Evolutionary conservation across 805 yeast genomes (phyloP), one percentile per base, ranked within the genome.

Genomic region (Wickerhamomyces canadensis): DNA sequence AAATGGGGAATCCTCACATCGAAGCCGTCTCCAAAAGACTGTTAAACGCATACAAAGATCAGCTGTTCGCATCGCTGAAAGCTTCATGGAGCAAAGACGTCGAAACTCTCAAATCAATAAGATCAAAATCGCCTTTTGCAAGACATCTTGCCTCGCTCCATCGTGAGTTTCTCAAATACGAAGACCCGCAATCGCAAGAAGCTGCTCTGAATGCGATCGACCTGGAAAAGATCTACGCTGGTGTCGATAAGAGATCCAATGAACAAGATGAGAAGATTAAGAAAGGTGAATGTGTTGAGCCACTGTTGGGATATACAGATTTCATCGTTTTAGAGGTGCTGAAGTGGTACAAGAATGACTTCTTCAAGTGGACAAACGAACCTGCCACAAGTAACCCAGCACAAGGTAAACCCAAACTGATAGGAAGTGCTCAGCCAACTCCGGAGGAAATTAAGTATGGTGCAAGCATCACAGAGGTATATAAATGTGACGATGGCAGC

Each of bases 341-440:
- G 12, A 59, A 67, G 33, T 83, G 86, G 80, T 91, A 81, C 64
- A 87, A 86, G 48, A 65, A 78, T 27, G 80, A 76, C 28, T 88
- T 85, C 62, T 91, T 91, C 62, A 65, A 61, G 19, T 91, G 98
- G 98, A 79, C 85, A 8, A 82, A 83, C 49, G 69, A 70, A 26
- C 87, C 93, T 0, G 55, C 64, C 10, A 85, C 96, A 47, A 35
- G 35, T 0, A 84, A 95, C 10, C 23, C 23, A 55, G 68, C 65
- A 0, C 59, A 60, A 17, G 54, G 53, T 3, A 54, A 58, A 15
- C 65, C 70, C 21, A 66, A 41, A 3, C 43, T 55, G 0, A 37
- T 59, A 0, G 76, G 78, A 0, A 54, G 61, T 0, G 58, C 59
- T 1, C 49, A 61, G 2, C 78, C 87, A 0, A 67, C 60, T 16